These are phyloP conservation scores for Pichia sp. DNA, from an alignment of 1,139 yeast genomes.

Conservation along the genomic window DNA sequence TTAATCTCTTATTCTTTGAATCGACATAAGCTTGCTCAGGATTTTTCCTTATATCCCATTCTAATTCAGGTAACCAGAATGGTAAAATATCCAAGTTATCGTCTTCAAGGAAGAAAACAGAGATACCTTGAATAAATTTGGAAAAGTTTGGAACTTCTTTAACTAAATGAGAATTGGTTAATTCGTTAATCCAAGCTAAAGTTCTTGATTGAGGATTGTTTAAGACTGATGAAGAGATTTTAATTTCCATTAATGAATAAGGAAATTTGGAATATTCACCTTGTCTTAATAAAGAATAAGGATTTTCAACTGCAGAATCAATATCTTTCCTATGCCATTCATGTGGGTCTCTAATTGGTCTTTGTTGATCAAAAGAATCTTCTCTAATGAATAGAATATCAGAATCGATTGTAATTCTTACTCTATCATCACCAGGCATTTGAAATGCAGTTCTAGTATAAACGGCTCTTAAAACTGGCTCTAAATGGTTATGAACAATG, in stretches of 20 bases:
- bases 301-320: slow-evolving; percentile 66
- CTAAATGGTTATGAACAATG: slow-evolving; percentile 57
- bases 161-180: slow-evolving; percentile 74
- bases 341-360: slow-evolving; percentile 84
- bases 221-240: slow-evolving; percentile 48
- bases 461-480: slow-evolving; percentile 80
- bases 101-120: slow-evolving; percentile 80
- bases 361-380: slow-evolving; percentile 73
- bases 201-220: slow-evolving; percentile 37
- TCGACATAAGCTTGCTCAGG: slow-evolving; percentile 61
- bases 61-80: slow-evolving; percentile 90
- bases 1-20: slow-evolving; percentile 23
- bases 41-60: slow-evolving; percentile 66
- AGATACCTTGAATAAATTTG: slow-evolving; percentile 85
- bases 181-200: slow-evolving; percentile 80
- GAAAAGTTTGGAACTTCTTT: slow-evolving; percentile 89
- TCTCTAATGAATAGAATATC: slow-evolving; percentile 84
- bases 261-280: slow-evolving; percentile 88
- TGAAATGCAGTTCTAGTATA: slow-evolving; percentile 94
- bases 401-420: slow-evolving; percentile 83
- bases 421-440: slow-evolving; percentile 93
- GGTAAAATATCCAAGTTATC: slow-evolving; percentile 87
- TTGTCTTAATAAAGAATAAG: slow-evolving; percentile 66
- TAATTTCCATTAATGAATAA: slow-evolving; percentile 84
- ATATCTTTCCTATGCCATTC: slow-evolving; percentile 92